Evolutionary conservation across 192 early-diverging fungal species (phyloP).

Genomic region (Gaertneriomyces sp.): DNA sequence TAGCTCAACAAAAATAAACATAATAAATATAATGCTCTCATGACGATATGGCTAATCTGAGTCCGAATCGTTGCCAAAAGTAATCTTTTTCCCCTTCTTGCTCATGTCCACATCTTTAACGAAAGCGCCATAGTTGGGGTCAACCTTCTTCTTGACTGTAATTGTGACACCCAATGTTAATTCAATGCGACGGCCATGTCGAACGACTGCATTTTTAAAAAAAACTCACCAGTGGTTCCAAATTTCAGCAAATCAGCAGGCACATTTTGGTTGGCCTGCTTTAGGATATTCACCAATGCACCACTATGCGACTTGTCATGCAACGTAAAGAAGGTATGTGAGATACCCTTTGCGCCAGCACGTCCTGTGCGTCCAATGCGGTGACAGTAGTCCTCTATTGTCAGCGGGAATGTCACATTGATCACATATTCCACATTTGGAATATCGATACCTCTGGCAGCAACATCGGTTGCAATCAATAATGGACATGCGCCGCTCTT

Average conservation of each 20-base stretch:
- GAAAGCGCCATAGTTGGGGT: slow-evolving; percentile 92
- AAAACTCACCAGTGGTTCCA: slow-evolving; percentile 65
- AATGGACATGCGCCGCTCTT: slow-evolving; percentile 76
- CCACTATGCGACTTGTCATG: slow-evolving; percentile 80
- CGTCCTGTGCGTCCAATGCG: slow-evolving; percentile 94
- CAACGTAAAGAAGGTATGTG: slow-evolving; percentile 89
- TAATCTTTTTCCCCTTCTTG: slow-evolving; percentile 87
- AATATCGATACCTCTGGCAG: slow-evolving; percentile 56
- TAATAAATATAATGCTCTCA: too few relatives aligned
- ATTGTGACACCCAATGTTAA: background rate
- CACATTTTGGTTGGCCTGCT: slow-evolving; percentile 78
- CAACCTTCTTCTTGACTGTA: slow-evolving; percentile 92
- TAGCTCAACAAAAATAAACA: too few relatives aligned
- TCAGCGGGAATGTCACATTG: slow-evolving; percentile 96
- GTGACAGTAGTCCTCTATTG: slow-evolving; percentile 78
- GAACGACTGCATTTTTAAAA: background rate
- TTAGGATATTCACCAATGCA: slow-evolving; percentile 86
- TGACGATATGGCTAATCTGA: slow-evolving; percentile 8
- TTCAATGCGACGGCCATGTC: background rate
- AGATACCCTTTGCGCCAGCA: slow-evolving; percentile 84
- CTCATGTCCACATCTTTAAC: slow-evolving; percentile 82
- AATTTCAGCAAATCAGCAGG: slow-evolving; percentile 88
- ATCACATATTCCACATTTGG: slow-evolving; percentile 94
- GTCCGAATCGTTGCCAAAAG: slow-evolving; percentile 53
- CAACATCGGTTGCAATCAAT: slow-evolving; percentile 92